Base-by-base conservation (phyloP, 2,329 filamentous ascomycete genomes). In the Thermothelomyces thermophilus region DNA sequence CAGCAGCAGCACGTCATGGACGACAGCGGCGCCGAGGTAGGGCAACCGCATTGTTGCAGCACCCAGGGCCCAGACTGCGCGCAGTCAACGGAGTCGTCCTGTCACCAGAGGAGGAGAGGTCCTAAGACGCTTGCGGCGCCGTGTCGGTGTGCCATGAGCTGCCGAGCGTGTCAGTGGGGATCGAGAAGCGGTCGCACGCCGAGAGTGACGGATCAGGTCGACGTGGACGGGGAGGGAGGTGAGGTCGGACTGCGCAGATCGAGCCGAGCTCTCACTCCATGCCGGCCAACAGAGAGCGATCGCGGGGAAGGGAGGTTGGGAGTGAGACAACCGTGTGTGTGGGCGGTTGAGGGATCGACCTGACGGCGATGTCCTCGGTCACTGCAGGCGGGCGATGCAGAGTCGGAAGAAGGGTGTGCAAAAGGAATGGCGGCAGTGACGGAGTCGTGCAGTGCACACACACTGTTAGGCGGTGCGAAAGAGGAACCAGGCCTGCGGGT, bases 11-110 rank as follows among this genome's bases (percentile, higher is more conserved):
- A 59, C 47, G 56, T 60, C 58, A 58, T 52, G 58, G 41, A 60
- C 54, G 55, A 60, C 54, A 53, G 56, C 55, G 55, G 54, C 52
- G 41, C 54, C 51, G 45, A 57, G 57, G 43, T 45, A 55, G 52
- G 58, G 55, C 53, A 60, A 55, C 55, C 60, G 57, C 62, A 64
- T 64, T 41, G 58, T 63, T 46, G 58, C 53, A 62, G 56, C 54
- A 55, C 57, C 59, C 56, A 50, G 52, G n/a, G 52, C 50, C 58
- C 48, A 45, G 51, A 51, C 30, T 22, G 46, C 48, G 50, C 42
- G 55, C 49, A 43, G 22, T 41, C 40, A 43, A 54, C 41, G 47
- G 35, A 41, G 46, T 14, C 24, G 24, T 39, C 46, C 44, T 53
- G 56, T 61, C 51, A 58, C 54, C 47, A 58, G 53, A 54, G 40